A percentile compares a stretch with the other conserved stretches of the same genome.
Conservation (phyloP, 2,329 filamentous ascomycete genomes). For the Fusarium poae region DNA sequence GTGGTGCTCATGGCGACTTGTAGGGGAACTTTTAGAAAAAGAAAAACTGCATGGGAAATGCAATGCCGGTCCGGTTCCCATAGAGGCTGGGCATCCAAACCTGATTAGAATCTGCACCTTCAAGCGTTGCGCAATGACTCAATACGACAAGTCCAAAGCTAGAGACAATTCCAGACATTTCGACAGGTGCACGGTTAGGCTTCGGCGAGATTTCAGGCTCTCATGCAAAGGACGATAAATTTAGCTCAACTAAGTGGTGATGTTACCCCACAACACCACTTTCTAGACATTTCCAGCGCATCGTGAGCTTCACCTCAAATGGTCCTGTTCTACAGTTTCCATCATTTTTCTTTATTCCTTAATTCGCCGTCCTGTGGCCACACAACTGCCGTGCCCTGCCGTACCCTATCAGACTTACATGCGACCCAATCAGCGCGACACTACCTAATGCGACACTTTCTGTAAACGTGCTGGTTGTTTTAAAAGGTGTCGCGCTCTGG, state of each 20-base stretch:
- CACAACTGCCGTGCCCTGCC: constrained; percentile 17
- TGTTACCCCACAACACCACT: constrained; percentile 49
- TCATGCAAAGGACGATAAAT: constrained; percentile 8
- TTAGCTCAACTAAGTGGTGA: constrained; percentile 23
- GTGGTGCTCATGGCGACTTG: constrained; percentile 33
- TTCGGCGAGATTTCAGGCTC: neutral
- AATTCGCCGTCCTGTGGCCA: neutral
- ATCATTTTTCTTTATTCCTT: constrained; percentile 12
- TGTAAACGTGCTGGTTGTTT: constrained; percentile 10
- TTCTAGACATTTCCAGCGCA: constrained; percentile 38
- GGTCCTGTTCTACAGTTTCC: neutral
- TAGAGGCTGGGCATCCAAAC: constrained; percentile 23
- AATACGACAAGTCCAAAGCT: neutral
- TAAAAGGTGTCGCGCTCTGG: constrained; percentile 24
- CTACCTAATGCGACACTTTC: neutral
- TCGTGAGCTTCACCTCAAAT: constrained; percentile 44
- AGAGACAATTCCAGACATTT: constrained; percentile 37
- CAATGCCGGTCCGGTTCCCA: constrained; percentile 39
- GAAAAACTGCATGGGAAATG: neutral
- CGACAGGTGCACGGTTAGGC: neutral
- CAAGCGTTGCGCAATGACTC: neutral
- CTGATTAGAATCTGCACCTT: constrained; percentile 17
- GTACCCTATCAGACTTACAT: no score
- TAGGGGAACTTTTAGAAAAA: constrained; percentile 14
- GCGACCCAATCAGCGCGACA: constrained; percentile 43